Percentiles rank a stretch among this genome's conserved stretches.
Conservation (phyloP, 2,329 filamentous ascomycete genomes). For the Paraphoma sp. region DNA sequence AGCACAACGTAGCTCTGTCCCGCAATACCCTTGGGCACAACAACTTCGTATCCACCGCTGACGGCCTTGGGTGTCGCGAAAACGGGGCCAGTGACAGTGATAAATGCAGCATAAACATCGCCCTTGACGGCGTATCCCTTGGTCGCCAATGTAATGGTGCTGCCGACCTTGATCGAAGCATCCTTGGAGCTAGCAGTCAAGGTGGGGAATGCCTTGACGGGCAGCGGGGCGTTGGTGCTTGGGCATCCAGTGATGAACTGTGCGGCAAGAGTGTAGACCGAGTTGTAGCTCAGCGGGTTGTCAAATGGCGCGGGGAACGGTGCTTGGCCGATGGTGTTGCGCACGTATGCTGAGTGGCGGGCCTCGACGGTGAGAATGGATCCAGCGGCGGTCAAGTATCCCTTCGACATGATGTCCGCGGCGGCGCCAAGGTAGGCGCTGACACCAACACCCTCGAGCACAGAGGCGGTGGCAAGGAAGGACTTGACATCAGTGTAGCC, state of each 20-base stretch:
- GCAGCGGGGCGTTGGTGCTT: constrained; percentile 59
- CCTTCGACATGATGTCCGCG: constrained; percentile 62
- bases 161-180: constrained; percentile 18
- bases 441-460: constrained; percentile 65
- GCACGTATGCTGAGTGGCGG: constrained; percentile 69
- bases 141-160: constrained; percentile 20
- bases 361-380: constrained; percentile 70
- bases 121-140: constrained; percentile 27
- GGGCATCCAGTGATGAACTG: constrained; percentile 68
- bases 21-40: constrained; percentile 27
- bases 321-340: constrained; percentile 54
- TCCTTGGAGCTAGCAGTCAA: constrained; percentile 41
- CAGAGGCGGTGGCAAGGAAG: constrained; percentile 60
- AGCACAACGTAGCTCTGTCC: constrained; percentile 35
- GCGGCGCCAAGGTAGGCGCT: constrained; percentile 69
- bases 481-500: constrained; percentile 54
- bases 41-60: constrained; percentile 24
- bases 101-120: constrained; percentile 31
- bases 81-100: constrained; percentile 29
- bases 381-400: constrained; percentile 66
- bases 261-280: constrained; percentile 70
- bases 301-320: constrained; percentile 69
- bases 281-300: constrained; percentile 62
- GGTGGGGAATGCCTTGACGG: constrained; percentile 66
- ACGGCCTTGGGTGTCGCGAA: constrained; percentile 22